Conservation (phyloP, 176 grass and related monocot species). For the Microstegium vimineum region DNA sequence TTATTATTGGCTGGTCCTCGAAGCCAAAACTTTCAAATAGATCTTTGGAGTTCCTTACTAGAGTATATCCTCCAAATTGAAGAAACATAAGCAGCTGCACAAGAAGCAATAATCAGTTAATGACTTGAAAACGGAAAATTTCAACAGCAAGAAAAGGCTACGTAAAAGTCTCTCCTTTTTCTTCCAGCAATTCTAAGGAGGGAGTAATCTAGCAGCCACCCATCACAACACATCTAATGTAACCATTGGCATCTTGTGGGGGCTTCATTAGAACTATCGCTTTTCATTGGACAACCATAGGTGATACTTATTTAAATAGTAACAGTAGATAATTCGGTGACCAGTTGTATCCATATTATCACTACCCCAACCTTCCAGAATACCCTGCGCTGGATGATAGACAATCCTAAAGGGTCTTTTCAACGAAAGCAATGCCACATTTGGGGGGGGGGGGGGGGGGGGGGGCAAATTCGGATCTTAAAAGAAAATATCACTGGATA, state of each 20-base stretch:
- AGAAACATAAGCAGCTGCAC: constrained; percentile 86
- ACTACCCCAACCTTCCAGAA: not conserved
- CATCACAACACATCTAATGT: constrained; percentile 9
- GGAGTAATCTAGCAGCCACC: not conserved
- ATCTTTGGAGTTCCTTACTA: constrained; percentile 98
- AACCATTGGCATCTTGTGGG: not conserved
- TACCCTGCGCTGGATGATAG: not conserved
- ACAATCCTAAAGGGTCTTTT: constrained; percentile 5
- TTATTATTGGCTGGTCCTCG: constrained; percentile 79
- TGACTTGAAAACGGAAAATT: not conserved
- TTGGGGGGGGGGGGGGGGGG: too few relatives aligned
- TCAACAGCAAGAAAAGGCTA: not conserved
- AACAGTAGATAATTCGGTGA: not conserved
- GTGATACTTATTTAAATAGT: not conserved
- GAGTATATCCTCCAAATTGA: constrained; percentile 97
- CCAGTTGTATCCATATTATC: not conserved
- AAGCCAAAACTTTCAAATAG: constrained; percentile 98
- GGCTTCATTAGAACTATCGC: not conserved
- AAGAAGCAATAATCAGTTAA: too few relatives aligned
- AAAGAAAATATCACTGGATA: not conserved
- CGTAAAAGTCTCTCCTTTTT: not conserved
- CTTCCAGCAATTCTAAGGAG: constrained; percentile 7
- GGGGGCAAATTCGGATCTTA: not conserved
- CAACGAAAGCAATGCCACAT: not conserved
- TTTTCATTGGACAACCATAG: not conserved